Conservation (phyloP, 306 rosid species). For the Ziziphus jujuba region DNA sequence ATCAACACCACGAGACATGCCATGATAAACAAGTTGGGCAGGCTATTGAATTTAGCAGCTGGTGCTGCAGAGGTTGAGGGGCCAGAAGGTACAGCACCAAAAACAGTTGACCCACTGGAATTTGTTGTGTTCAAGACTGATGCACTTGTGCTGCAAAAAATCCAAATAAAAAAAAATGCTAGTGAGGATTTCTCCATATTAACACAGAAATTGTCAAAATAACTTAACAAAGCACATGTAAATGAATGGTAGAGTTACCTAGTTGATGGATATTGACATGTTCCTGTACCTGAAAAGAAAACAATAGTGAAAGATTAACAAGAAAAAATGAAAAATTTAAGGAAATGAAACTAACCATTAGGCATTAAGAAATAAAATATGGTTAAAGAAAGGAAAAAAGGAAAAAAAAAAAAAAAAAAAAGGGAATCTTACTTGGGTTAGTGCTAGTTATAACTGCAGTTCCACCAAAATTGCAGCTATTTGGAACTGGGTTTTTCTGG, state of each 20-base stretch:
- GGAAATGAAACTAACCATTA: no score
- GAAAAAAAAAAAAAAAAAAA: background rate
- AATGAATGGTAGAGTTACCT: slow-evolving; percentile 42
- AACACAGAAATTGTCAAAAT: background rate
- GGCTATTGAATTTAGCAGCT: slow-evolving; percentile 27
- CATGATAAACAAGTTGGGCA: slow-evolving; percentile 26
- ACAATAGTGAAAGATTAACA: background rate
- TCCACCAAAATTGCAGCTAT: slow-evolving; percentile 83
- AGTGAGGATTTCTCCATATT: slow-evolving; percentile 13
- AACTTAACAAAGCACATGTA: slow-evolving; percentile 2
- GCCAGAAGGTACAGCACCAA: slow-evolving; percentile 66
- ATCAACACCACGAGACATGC: slow-evolving; percentile 34
- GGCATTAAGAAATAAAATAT: background rate
- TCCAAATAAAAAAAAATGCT: background rate
- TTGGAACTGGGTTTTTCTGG: slow-evolving; percentile 73
- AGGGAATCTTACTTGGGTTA: slow-evolving; percentile 64
- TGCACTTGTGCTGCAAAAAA: slow-evolving; percentile 65
- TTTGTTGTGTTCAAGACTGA: slow-evolving; percentile 77
- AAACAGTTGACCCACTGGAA: slow-evolving; percentile 77
- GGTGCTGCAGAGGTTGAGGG: slow-evolving; percentile 39
- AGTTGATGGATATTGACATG: slow-evolving; percentile 72
- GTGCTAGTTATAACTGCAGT: slow-evolving; percentile 74
- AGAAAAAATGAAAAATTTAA: slow-evolving; percentile 13
- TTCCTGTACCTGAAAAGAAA: slow-evolving; percentile 50
- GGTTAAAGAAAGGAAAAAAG: background rate